Conservation (phyloP, 2,329 filamentous ascomycete genomes). For the Septoria linicola region DNA sequence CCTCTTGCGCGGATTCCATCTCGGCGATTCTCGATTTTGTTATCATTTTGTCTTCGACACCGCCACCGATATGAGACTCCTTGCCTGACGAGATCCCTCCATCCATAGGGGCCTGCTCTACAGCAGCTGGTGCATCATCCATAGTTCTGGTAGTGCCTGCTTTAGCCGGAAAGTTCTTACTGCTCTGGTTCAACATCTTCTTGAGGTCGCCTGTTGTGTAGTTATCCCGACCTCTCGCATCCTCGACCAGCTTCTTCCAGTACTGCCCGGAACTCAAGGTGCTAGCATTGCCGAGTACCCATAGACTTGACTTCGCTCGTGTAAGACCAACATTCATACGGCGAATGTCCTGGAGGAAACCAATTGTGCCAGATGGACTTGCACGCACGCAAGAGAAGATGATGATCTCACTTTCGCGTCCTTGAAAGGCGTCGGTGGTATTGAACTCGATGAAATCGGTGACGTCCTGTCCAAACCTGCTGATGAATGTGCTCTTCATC, state of each 20-base stretch:
- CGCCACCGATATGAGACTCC: neutral
- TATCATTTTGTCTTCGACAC: neutral
- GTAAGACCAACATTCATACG: constrained; percentile 99
- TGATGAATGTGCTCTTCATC: constrained; percentile 71
- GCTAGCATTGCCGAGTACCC: constrained; percentile 90
- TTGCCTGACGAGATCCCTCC: neutral
- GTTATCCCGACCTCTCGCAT: constrained; percentile 70
- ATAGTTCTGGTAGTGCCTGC: constrained; percentile 27
- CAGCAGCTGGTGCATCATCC: constrained; percentile 23
- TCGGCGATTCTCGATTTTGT: neutral
- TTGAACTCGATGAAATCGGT: constrained; percentile 89
- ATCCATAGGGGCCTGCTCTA: neutral
- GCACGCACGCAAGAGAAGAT: constrained; percentile 98
- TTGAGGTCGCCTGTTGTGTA: constrained; percentile 71
- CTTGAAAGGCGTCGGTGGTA: constrained; percentile 96
- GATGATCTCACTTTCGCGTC: constrained; percentile 94
- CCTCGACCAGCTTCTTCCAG: constrained; percentile 82
- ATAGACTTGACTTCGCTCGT: constrained; percentile 91
- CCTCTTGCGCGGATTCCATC: neutral
- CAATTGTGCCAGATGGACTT: constrained; percentile 87
- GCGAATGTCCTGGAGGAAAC: constrained; percentile 96
- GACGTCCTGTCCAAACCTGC: constrained; percentile 71
- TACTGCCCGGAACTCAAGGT: constrained; percentile 84
- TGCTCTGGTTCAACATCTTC: constrained; percentile 55
- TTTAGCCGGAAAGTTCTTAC: constrained; percentile 42